These are phyloP conservation scores for Meyerozyma carpophila DNA, from an alignment of 1,139 yeast species.

Conservation along the genomic window DNA sequence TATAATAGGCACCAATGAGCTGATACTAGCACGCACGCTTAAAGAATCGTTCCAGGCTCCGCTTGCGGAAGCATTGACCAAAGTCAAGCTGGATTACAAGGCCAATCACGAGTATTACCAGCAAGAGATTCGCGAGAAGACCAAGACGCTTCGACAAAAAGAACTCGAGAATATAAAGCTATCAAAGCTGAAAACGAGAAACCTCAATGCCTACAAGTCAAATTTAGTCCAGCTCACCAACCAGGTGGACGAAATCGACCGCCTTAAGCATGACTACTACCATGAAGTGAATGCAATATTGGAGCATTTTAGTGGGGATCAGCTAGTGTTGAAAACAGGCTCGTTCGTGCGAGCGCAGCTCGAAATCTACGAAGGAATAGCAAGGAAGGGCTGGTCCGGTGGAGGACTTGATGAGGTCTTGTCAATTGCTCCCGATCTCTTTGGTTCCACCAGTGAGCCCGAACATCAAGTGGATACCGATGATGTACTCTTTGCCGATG, in stretches of 20 bases:
- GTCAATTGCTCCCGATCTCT: conserved; percentile 49
- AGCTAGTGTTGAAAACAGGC: conserved; percentile 52
- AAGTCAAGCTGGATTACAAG: conserved; percentile 33
- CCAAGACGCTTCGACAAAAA: conserved; percentile 45
- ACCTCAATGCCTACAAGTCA: conserved; percentile 58
- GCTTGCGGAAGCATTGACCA: conserved; percentile 35
- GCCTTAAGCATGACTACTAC: conserved; percentile 70
- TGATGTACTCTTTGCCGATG: not conserved
- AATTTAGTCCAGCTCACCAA: conserved; percentile 63
- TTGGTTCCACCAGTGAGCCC: conserved; percentile 16
- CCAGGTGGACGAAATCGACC: conserved; percentile 75
- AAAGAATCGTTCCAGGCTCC: conserved; percentile 53
- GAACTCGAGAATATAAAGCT: conserved; percentile 55
- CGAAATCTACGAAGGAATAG: conserved; percentile 75
- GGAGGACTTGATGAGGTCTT: conserved; percentile 73
- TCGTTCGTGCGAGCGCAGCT: conserved; percentile 72
- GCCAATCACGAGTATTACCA: conserved; percentile 51
- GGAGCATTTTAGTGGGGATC: conserved; percentile 36
- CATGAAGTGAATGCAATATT: conserved; percentile 55
- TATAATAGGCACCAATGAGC: conserved; percentile 72
- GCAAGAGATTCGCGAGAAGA: conserved; percentile 44
- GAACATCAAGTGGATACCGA: not conserved
- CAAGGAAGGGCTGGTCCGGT: conserved; percentile 82
- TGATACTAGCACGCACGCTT: conserved; percentile 58
- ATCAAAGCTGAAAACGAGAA: conserved; percentile 52